phyloP scores from a whole-genome alignment of 192 early-diverging fungal species.

The Entomortierella chlamydospora region DNA sequence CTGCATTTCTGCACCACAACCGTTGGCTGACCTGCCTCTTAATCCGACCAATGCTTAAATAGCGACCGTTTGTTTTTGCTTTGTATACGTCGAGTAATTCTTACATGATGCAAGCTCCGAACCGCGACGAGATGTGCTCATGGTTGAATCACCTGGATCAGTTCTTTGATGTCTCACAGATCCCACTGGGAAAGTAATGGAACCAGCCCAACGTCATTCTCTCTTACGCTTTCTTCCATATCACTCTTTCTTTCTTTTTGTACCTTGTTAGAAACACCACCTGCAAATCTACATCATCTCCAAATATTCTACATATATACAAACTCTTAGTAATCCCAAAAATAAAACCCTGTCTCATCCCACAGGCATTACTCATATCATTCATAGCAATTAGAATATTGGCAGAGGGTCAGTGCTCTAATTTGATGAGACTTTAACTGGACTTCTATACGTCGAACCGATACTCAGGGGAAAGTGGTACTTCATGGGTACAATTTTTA shows the following conservation, averaged over 20 bases:
- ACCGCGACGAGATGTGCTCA: slow-evolving; percentile 68
- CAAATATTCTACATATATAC: no score
- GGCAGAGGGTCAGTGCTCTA: no score
- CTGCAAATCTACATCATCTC: no score
- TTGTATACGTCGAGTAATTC: slow-evolving; percentile 76
- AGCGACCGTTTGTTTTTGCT: slow-evolving; percentile 74
- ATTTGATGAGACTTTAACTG: no score
- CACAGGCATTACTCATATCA: no score
- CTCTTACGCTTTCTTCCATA: neutral
- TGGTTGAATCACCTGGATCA: slow-evolving; percentile 49
- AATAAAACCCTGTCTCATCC: no score
- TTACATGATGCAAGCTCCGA: slow-evolving; percentile 73
- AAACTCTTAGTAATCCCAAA: no score
- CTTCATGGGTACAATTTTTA: no score
- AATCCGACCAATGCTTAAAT: neutral
- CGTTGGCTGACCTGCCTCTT: neutral
- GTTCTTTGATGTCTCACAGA: slow-evolving; percentile 48
- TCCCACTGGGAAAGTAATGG: slow-evolving; percentile 9
- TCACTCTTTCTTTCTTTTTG: neutral
- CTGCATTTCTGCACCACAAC: neutral
- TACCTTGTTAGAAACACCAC: no score
- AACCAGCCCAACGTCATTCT: neutral
- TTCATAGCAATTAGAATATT: no score
- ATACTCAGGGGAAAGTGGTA: no score
- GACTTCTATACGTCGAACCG: no score